phyloP scores from a whole-genome alignment of 2,329 filamentous ascomycete species.

The Nothophaeocryptopus gaeumannii region DNA sequence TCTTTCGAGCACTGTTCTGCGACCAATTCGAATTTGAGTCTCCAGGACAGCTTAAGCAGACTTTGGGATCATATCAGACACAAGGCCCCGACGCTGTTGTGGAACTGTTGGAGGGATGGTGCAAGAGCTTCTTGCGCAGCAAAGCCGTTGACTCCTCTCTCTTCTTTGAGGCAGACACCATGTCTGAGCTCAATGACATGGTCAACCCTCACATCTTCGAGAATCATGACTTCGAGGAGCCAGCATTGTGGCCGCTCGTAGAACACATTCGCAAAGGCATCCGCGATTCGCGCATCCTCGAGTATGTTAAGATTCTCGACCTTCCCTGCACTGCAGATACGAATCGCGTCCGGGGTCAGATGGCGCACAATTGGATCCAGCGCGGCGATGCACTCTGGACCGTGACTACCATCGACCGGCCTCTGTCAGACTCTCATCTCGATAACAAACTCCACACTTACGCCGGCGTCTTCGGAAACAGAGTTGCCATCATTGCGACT shows the following conservation, averaged over 20 bases:
- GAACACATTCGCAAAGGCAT: constrained; percentile 25
- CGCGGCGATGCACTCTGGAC: constrained; percentile 27
- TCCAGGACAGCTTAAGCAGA: background rate
- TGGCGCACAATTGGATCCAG: constrained; percentile 19
- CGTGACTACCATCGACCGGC: constrained; percentile 19
- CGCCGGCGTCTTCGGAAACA: constrained; percentile 20
- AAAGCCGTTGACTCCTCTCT: no score
- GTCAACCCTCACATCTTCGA: constrained; percentile 22
- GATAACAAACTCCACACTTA: constrained; percentile 20
- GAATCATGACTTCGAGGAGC: constrained; percentile 1
- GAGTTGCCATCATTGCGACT: constrained; percentile 25
- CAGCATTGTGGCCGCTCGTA: constrained; percentile 26
- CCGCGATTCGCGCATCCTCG: constrained; percentile 17
- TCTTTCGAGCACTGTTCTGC: constrained; percentile 17
- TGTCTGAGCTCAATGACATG: constrained; percentile 10
- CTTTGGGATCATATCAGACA: background rate
- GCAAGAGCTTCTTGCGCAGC: background rate
- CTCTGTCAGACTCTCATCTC: constrained; percentile 17
- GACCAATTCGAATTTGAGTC: constrained; percentile 13
- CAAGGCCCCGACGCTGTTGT: background rate
- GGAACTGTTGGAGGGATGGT: background rate
- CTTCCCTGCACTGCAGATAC: constrained; percentile 29
- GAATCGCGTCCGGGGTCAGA: constrained; percentile 21
- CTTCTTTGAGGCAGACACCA: constrained; percentile 12
- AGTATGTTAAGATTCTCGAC: constrained; percentile 25